These are phyloP conservation scores for Alternaria ethzedia DNA, from an alignment of 2,329 filamentous ascomycete genomes.

Conservation along the genomic window DNA sequence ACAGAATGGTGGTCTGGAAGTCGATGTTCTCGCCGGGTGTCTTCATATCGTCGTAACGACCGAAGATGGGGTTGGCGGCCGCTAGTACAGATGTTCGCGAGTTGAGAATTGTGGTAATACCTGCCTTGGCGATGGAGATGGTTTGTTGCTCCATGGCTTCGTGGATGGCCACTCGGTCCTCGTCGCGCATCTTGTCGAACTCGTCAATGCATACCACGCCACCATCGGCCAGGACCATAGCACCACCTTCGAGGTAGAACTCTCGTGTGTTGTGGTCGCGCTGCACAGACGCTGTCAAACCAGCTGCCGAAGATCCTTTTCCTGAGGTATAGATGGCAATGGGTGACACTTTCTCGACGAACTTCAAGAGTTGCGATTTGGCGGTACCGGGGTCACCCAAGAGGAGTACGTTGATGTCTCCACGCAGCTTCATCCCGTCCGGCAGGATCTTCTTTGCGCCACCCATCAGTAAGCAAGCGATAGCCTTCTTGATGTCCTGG, in stretches of 20 bases:
- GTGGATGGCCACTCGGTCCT: slow-evolving; percentile 96
- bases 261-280: slow-evolving; percentile 89
- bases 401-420: slow-evolving; percentile 96
- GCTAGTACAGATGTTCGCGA: slow-evolving; percentile 93
- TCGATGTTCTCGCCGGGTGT: slow-evolving; percentile 98
- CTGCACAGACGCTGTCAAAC: slow-evolving; percentile 96
- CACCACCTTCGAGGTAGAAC: slow-evolving; percentile 97
- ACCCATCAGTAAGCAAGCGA: slow-evolving; percentile 89
- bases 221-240: slow-evolving; percentile 96
- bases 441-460: slow-evolving; percentile 98
- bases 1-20: slow-evolving; percentile 97
- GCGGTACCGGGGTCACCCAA: slow-evolving; percentile 98
- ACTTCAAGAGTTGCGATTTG: slow-evolving; percentile 96
- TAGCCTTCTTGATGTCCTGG: slow-evolving; percentile 94
- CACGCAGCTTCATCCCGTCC: slow-evolving; percentile 95
- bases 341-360: slow-evolving; percentile 93
- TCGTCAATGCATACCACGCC: slow-evolving; percentile 99
- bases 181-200: slow-evolving; percentile 99
- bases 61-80: slow-evolving; percentile 96
- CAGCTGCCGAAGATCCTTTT: slow-evolving; percentile 95
- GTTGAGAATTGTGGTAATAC: slow-evolving; percentile 97
- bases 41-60: slow-evolving; percentile 97
- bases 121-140: slow-evolving; percentile 97
- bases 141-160: slow-evolving; percentile 99
- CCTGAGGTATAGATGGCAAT: slow-evolving; percentile 99